Percentiles rank a stretch among this genome's conserved stretches.
These are phyloP conservation scores for Parascedosporium putredinis DNA, from an alignment of 2,329 filamentous ascomycete genomes.

Conservation along the genomic window DNA sequence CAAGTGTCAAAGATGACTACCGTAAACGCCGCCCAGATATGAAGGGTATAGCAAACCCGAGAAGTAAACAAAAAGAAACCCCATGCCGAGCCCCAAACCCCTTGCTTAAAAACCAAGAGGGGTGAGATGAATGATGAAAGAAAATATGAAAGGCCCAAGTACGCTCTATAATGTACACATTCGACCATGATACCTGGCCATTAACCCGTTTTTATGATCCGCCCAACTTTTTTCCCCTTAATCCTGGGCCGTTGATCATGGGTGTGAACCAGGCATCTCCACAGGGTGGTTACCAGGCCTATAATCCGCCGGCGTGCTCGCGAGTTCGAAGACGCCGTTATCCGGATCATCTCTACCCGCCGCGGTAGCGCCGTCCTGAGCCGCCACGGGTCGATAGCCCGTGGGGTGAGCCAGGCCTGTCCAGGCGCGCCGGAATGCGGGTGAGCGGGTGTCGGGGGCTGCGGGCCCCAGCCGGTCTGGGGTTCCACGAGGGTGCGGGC, in stretches of 20 bases:
- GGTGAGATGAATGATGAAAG: too few species aligned
- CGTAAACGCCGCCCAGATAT: neutral
- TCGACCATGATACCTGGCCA: neutral
- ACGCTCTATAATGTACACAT: neutral
- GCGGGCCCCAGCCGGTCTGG: neutral
- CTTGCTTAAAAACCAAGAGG: too few species aligned
- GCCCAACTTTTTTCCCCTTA: neutral
- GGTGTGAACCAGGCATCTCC: constrained; percentile 5
- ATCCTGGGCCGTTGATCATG: neutral
- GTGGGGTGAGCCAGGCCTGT: neutral
- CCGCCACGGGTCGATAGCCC: neutral
- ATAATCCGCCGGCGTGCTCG: constrained; percentile 1
- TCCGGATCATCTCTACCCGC: neutral
- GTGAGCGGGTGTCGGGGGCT: neutral
- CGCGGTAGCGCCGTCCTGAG: neutral
- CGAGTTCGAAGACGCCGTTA: constrained; percentile 4
- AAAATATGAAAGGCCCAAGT: neutral
- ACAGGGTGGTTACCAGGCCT: neutral
- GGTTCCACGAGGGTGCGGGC: neutral
- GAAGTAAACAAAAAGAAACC: neutral
- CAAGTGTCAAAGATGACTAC: neutral
- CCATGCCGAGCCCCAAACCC: neutral
- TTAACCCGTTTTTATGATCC: neutral
- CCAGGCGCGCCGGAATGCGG: neutral
- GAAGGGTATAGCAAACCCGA: neutral